phyloP scores from a whole-genome alignment of 2,329 filamentous ascomycete genomes.

The Pezizomycotina sp. region DNA sequence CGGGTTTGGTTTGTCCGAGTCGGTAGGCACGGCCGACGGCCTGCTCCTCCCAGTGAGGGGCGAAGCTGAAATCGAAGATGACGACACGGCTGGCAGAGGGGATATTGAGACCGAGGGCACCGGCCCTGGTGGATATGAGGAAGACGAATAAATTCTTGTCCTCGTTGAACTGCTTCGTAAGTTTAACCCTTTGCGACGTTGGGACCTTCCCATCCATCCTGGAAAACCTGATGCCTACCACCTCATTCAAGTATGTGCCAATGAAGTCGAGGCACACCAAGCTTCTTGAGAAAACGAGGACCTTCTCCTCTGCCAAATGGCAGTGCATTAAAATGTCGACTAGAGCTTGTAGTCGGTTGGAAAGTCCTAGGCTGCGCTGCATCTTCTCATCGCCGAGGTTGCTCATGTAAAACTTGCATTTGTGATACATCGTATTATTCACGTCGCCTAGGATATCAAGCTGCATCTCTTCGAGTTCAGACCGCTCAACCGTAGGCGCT shows the following conservation, averaged over 20 bases:
- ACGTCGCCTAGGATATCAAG: no score
- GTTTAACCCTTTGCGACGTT: conserved; percentile 41
- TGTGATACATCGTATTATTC: no score
- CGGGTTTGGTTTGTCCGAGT: conserved; percentile 62
- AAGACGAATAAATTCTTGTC: conserved; percentile 40
- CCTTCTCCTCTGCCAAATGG: no score
- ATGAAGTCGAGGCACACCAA: conserved; percentile 54
- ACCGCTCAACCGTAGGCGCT: not conserved
- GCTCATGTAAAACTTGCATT: no score
- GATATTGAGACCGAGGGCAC: conserved; percentile 71
- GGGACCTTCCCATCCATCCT: conserved; percentile 53
- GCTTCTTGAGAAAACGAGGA: conserved; percentile 63
- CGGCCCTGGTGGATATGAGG: conserved; percentile 68
- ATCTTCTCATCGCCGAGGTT: no score
- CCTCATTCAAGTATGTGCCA: conserved; percentile 37
- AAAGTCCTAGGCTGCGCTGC: no score
- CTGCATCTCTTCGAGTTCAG: no score
- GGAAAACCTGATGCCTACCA: conserved; percentile 33
- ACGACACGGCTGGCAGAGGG: conserved; percentile 70
- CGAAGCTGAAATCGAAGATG: conserved; percentile 70
- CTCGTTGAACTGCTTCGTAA: conserved; percentile 53
- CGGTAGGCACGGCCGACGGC: conserved; percentile 76
- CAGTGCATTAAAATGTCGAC: no score
- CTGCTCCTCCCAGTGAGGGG: conserved; percentile 68
- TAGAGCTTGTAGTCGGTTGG: no score